Base-by-base conservation (phyloP, 2,329 filamentous ascomycete species). In the Aureobasidium sp. region DNA sequence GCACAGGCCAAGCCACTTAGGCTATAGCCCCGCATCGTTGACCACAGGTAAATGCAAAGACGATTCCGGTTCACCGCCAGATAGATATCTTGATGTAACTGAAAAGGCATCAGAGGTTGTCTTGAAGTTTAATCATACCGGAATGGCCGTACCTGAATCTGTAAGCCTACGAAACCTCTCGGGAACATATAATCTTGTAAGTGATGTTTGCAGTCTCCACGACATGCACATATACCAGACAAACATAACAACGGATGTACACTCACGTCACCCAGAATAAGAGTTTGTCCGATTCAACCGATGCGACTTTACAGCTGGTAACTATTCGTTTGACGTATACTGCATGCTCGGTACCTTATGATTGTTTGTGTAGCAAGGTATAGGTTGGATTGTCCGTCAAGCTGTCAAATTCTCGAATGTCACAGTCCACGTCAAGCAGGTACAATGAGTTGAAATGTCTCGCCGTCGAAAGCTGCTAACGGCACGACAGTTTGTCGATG, bases 81-180 rank as follows among this genome's bases (percentile, higher is more conserved):
- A 34, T 37, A 34, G 32, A 34, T 8, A 37, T 15, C 3, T 15
- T 15, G 13, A 37, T 37, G 5, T 10, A 15, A 10, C 32, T 34
- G 32, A 3, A 10, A 34, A 20, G 20, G 32, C 29, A 34, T 34
- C 9, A 34, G 12, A 10, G 9, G 5, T 37, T 15, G 12, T 15
- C 13, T 37, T 37, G 3, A 5, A 37, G 15, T 15, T 5, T 15
- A 13, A 37, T 37, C 34, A 37, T 37, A 15, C 34, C 12, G 82
- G 63, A 70, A 92, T 92, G 89, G 88, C 89, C 66, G 87, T 87
- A 65, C 89, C 89, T 62, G 74, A 82, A 59, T 80, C 81, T 65
- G 84, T 87, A 78, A 89, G 82, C 55, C 81, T 86, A 68, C 81
- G 82, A 66, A 81, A 90, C 77, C 81, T 92, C 68, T 84, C 75